Percentiles rank a stretch among this genome's conserved stretches.
These are phyloP conservation scores for Schizophyllum amplum DNA, from an alignment of 1,284 basidiomycete genomes.

Conservation along the genomic window DNA sequence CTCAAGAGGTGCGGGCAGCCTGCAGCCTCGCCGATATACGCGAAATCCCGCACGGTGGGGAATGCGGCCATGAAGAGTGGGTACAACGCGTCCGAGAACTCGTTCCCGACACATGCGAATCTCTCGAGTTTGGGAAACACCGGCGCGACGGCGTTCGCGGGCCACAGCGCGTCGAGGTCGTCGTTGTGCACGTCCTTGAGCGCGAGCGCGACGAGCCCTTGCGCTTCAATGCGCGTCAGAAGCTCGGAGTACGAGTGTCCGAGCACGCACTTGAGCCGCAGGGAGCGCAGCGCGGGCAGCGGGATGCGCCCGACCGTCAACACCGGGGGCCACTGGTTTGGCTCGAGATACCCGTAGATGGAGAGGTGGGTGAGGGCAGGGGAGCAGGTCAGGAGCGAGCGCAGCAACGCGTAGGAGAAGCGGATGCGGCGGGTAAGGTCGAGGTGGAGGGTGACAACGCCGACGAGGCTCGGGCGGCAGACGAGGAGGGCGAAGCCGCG, in stretches of 20 bases:
- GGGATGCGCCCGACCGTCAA: background rate
- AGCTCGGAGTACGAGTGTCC: background rate
- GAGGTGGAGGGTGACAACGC: background rate
- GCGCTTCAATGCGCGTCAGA: background rate
- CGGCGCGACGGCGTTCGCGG: background rate
- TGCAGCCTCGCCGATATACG: background rate
- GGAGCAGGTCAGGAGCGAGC: background rate
- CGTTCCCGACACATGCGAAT: background rate
- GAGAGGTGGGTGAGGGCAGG: background rate
- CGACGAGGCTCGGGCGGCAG: background rate
- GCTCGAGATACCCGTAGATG: background rate
- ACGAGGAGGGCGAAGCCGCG: background rate
- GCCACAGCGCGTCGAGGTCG: background rate
- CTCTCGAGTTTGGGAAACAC: background rate
- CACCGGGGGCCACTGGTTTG: background rate
- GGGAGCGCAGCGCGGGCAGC: background rate
- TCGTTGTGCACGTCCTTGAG: background rate
- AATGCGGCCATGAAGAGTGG: background rate
- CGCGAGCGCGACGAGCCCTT: background rate
- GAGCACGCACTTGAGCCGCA: background rate
- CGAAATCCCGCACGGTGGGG: background rate
- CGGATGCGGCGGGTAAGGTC: background rate
- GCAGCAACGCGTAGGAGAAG: background rate
- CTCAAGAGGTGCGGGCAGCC: background rate
- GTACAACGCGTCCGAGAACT: background rate